Percentiles rank a stretch among this genome's conserved stretches.
These are phyloP conservation scores for Solanum hybrid DNA, from an alignment of 305 asterid species.

Conservation along the genomic window DNA sequence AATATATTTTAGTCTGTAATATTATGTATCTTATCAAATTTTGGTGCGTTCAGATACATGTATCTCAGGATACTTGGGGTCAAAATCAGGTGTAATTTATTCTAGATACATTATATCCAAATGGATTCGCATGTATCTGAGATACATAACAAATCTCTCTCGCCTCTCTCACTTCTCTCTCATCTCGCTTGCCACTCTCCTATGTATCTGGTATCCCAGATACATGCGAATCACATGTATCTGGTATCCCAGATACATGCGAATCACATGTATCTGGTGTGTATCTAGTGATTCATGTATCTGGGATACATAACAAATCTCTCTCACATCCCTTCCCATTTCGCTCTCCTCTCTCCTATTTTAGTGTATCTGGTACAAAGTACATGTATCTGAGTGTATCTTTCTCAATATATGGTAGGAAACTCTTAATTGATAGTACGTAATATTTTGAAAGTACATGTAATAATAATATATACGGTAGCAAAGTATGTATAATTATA, in stretches of 20 bases:
- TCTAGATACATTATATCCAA: too few species aligned
- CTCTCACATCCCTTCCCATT: not conserved
- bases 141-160: not conserved
- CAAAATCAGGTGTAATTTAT: not conserved
- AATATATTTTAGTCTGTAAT: too few species aligned
- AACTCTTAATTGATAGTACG: too few species aligned
- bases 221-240: not conserved
- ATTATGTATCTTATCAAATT: too few species aligned
- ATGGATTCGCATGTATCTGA: too few species aligned
- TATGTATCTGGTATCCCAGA: not conserved
- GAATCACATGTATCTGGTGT: too few species aligned
- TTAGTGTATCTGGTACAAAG: not conserved
- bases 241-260: too few species aligned
- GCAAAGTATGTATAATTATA: too few species aligned
- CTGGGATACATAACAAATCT: not conserved
- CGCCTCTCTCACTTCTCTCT: not conserved
- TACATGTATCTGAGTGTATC: too few species aligned
- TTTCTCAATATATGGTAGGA: not conserved
- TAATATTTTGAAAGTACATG: fast-evolving
- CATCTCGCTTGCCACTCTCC: not conserved
- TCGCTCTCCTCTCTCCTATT: not conserved
- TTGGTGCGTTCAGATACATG: not conserved
- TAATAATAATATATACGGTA: too few species aligned
- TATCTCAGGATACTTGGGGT: not conserved
- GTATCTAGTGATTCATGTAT: not conserved